These are phyloP conservation scores for Quercus alba DNA, from an alignment of 306 rosid genomes.

Conservation along the genomic window DNA sequence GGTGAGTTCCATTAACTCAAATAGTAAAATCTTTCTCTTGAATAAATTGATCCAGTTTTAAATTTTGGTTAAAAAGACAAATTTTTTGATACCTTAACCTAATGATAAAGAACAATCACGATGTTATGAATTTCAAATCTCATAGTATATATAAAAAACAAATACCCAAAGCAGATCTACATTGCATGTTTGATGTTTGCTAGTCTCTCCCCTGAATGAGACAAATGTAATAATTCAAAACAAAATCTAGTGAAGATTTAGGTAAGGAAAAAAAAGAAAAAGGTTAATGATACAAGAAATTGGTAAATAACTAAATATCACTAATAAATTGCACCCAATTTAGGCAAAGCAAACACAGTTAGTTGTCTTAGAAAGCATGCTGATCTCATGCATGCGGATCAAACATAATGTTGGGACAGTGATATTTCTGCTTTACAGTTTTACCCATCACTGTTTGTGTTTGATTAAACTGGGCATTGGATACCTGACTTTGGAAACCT, in stretches of 20 bases:
- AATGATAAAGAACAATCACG: no score
- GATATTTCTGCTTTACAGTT: background rate
- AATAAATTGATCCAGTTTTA: no score
- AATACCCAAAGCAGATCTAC: no score
- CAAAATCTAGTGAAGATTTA: background rate
- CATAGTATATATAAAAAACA: no score
- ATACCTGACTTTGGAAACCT: slow-evolving; percentile 50
- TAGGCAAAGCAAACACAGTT: background rate
- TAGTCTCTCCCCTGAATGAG: background rate
- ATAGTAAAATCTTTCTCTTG: no score
- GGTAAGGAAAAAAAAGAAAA: background rate
- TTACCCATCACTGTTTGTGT: background rate
- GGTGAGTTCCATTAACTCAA: no score
- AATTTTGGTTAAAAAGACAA: no score
- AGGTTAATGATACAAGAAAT: background rate
- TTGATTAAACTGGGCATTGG: slow-evolving; percentile 33
- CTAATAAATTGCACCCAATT: no score
- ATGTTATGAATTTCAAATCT: no score
- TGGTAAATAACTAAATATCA: background rate
- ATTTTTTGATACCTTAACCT: accelerated
- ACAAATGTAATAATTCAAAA: background rate
- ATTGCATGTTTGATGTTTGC: no score
- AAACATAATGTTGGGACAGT: background rate
- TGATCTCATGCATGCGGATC: background rate
- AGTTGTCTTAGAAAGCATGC: background rate